phyloP scores from a whole-genome alignment of 202 grass and related monocot species.

The Alloteropsis angusta region DNA sequence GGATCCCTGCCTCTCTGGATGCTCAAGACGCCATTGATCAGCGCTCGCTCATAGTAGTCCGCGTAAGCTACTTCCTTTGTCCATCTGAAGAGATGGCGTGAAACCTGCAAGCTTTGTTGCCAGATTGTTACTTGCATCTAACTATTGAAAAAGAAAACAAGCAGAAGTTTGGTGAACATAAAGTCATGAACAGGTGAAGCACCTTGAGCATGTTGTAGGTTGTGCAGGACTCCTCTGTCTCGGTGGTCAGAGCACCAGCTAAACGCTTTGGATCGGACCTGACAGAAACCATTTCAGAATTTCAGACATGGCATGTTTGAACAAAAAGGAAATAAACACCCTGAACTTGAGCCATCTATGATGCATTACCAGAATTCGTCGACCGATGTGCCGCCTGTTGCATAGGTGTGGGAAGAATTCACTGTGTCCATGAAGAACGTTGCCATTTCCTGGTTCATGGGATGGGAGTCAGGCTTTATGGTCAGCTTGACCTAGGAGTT shows the following conservation, averaged over 20 bases:
- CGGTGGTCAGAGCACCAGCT: constrained; percentile 50
- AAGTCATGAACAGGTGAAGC: neutral
- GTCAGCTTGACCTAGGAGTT: neutral
- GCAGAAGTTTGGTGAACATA: neutral
- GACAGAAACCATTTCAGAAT: constrained; percentile 9
- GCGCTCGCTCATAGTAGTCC: constrained; percentile 84
- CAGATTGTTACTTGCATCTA: neutral
- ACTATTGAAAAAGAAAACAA: neutral
- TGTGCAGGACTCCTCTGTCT: constrained; percentile 88
- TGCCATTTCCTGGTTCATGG: constrained; percentile 57
- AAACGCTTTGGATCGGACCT: constrained; percentile 80
- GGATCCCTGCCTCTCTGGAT: constrained; percentile 84
- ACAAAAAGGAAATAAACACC: too few relatives aligned
- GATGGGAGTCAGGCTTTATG: neutral
- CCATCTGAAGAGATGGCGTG: constrained; percentile 92
- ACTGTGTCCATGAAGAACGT: constrained; percentile 75
- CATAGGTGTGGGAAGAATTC: constrained; percentile 88
- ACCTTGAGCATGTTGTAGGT: constrained; percentile 99
- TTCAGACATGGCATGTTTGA: neutral
- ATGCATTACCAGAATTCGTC: constrained; percentile 78
- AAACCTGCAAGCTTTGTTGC: constrained; percentile 36
- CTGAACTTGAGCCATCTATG: neutral
- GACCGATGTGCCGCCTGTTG: constrained; percentile 87
- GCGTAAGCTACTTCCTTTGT: constrained; percentile 68
- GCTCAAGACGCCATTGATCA: constrained; percentile 84